Conservation (phyloP, 2,329 filamentous ascomycete species). For the Huntiella omanensis region DNA sequence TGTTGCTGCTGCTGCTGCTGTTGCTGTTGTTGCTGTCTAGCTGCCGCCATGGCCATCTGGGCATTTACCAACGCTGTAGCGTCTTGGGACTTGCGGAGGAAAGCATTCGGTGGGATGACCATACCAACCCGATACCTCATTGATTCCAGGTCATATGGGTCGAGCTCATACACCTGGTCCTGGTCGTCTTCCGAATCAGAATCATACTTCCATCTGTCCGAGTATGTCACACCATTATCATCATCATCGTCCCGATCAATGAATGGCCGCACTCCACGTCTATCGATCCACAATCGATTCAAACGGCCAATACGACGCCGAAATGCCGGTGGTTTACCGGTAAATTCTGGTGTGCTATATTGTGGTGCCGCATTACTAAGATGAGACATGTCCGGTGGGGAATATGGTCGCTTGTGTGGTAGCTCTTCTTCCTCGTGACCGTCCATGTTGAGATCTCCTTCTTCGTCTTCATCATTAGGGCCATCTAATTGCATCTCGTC, state of each 20-base stretch:
- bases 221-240: slow-evolving; percentile 16
- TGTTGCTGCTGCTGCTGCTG: slow-evolving; percentile 13
- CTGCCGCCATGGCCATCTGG: slow-evolving; percentile 10
- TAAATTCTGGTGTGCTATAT: not conserved
- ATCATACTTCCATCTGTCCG: slow-evolving; percentile 72
- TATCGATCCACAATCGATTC: slow-evolving; percentile 75
- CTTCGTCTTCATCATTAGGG: slow-evolving; percentile 1
- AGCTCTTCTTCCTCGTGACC: not conserved
- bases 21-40: slow-evolving; percentile 11
- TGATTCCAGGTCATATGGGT: slow-evolving; percentile 45
- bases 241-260: slow-evolving; percentile 23
- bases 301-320: slow-evolving; percentile 69
- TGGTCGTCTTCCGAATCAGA: slow-evolving; percentile 73
- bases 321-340: slow-evolving; percentile 40
- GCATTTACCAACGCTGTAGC: slow-evolving; percentile 14
- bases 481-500: not conserved
- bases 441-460: not conserved
- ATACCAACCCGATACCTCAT: slow-evolving; percentile 33
- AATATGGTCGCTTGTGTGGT: not conserved
- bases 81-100: slow-evolving; percentile 14
- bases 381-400: not conserved
- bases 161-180: slow-evolving; percentile 60
- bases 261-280: slow-evolving; percentile 43
- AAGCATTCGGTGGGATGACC: slow-evolving; percentile 6
- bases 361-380: not conserved